Evolutionary conservation across 345 rosid species (phyloP).

Genomic region (Boechera retrofracta): DNA sequence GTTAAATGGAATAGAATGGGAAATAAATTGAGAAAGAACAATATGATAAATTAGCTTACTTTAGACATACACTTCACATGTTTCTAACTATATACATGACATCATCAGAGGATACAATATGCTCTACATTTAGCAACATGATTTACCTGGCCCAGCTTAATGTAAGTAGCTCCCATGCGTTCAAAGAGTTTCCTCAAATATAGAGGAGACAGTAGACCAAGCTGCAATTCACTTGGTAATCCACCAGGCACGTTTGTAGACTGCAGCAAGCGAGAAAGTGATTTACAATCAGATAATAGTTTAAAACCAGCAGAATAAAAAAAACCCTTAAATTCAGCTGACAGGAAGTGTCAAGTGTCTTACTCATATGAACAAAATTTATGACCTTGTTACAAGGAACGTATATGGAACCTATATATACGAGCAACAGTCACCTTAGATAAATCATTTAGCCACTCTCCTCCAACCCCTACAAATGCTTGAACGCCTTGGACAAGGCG

Average conservation of each 20-base stretch:
- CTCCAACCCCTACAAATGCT: conserved; percentile 85
- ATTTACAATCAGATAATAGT: conserved; percentile 2
- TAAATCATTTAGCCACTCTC: conserved; percentile 88
- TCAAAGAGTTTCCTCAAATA: conserved; percentile 94
- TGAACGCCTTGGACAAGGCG: conserved; percentile 92
- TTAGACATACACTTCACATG: background rate
- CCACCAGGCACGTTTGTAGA: conserved; percentile 63
- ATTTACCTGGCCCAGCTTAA: conserved; percentile 90
- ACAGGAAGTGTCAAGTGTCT: conserved; percentile 6
- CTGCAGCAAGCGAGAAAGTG: conserved; percentile 45
- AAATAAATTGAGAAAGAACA: background rate
- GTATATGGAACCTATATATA: background rate
- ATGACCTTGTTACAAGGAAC: background rate
- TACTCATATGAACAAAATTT: conserved; percentile 8
- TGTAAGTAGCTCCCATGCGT: conserved; percentile 97
- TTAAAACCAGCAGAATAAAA: conserved; percentile 13
- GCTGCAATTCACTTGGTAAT: conserved; percentile 69
- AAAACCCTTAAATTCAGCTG: background rate
- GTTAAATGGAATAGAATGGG: conserved; percentile 1
- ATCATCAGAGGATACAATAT: conserved; percentile 20
- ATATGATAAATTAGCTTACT: background rate
- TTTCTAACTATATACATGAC: background rate
- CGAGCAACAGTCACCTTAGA: conserved; percentile 57
- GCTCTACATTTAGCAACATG: conserved; percentile 16
- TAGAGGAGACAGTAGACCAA: conserved; percentile 84